Percentiles rank a stretch among this genome's conserved stretches.
phyloP scores from a whole-genome alignment of 805 yeast species.

The Komagataella mondaviorum region DNA sequence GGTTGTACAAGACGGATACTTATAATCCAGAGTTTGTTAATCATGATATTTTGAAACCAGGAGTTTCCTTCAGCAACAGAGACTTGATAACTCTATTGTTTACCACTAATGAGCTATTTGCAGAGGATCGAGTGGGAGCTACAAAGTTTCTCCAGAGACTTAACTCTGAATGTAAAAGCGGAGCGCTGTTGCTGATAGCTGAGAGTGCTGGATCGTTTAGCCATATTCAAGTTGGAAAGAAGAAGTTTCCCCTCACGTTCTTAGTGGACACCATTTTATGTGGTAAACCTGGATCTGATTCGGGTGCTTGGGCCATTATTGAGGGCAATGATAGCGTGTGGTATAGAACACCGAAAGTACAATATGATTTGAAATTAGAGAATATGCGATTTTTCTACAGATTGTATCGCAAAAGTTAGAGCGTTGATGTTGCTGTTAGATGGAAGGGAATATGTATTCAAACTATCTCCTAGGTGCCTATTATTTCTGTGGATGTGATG shows the following conservation, averaged over 20 bases:
- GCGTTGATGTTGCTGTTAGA: not conserved
- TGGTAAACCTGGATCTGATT: constrained; percentile 28
- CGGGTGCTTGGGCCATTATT: constrained; percentile 55
- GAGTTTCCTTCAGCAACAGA: constrained; percentile 12
- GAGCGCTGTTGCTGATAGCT: constrained; percentile 50
- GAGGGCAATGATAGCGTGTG: constrained; percentile 65
- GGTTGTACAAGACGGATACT: constrained; percentile 5
- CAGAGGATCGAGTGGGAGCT: constrained; percentile 50
- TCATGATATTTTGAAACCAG: constrained; percentile 22
- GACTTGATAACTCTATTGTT: constrained; percentile 61
- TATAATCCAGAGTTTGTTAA: constrained; percentile 19
- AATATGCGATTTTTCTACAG: constrained; percentile 82
- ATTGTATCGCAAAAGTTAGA: constrained; percentile 36
- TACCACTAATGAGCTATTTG: constrained; percentile 79
- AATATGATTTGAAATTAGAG: constrained; percentile 61
- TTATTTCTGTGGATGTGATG: too few species aligned
- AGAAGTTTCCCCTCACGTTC: constrained; percentile 72
- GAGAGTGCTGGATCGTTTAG: constrained; percentile 91
- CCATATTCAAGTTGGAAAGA: constrained; percentile 61
- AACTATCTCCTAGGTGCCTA: not conserved
- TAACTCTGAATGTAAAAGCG: constrained; percentile 34
- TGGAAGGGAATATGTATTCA: too few species aligned
- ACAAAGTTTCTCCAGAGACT: constrained; percentile 44
- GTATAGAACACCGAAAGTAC: constrained; percentile 50
- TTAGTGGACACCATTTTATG: constrained; percentile 60